Base-by-base conservation (phyloP, 345 rosid species). In the Physaria fendleri region DNA sequence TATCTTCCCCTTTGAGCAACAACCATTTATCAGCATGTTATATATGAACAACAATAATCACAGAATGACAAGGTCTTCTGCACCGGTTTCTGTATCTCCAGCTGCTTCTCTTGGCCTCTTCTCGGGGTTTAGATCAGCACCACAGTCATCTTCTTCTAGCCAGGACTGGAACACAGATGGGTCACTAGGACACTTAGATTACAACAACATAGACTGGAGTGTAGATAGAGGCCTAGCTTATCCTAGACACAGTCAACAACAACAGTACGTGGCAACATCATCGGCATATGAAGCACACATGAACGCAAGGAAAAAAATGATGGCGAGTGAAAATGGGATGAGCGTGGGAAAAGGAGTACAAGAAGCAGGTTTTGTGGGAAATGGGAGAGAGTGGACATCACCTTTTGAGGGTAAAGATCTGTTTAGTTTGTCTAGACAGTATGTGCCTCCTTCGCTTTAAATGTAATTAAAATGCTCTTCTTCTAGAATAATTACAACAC, bases 31-130 rank as follows among this genome's bases (percentile, higher is more conserved):
- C 30, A 91, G 74, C 82, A 84, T n/a, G n/a, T n/a, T n/a, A n/a
- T n/a, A n/a, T n/a, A n/a, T 6, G 52, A 54, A 32, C 44, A 46
- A 24, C 43, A 87, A 75, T 52, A 75, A 79, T 57, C 69, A 72
- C 33, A 73, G 84, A 72, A 44, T 64, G 17, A 65, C 71, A 20
- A 59, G 59, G 20, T 28, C 4, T 48, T 48, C 61, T 27, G 45
- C 78, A 2, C 69, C 87, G 5, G 78, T 82, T 14, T 63, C 85
- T 3, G 76, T 85, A 34, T 79, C 92, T 7, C 85, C 94, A 45
- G 91, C 94, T 39, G 82, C 98, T 6, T 87, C 95, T 14, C 96
- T 91, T 37, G 98, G 96, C 6, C 85, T 87, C n/a, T 91, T 87
- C 80, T 78, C 95, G 0, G 84, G 88, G 44, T 65, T 72, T 52